Percentiles rank a stretch among this genome's conserved stretches.
Evolutionary conservation across 768 basidiomycete genomes (phyloP).

Genomic region (Suillus occidentalis): DNA sequence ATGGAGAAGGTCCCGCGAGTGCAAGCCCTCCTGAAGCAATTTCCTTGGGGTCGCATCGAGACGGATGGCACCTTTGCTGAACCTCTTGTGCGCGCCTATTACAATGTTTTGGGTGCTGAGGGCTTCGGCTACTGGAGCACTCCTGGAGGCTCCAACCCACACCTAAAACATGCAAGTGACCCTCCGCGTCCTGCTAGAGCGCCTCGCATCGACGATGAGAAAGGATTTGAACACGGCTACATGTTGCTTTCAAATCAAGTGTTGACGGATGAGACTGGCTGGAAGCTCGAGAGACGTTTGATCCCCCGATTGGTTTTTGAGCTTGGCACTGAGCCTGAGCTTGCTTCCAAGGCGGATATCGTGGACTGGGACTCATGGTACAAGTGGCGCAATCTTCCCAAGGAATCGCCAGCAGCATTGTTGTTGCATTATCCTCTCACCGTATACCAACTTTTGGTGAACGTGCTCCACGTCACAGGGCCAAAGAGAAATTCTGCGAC

Average conservation of each 20-base stretch:
- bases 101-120: conserved; percentile 38
- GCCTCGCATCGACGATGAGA: conserved; percentile 12
- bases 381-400: conserved; percentile 44
- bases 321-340: conserved; percentile 25
- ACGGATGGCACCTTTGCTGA: conserved; percentile 40
- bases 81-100: conserved; percentile 36
- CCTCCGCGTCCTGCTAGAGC: conserved; percentile 3
- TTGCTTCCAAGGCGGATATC: conserved; percentile 29
- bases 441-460: conserved; percentile 38
- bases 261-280: conserved; percentile 34
- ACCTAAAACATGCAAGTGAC: conserved; percentile 22
- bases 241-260: conserved; percentile 32
- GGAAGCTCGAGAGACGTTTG: conserved; percentile 36
- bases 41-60: conserved; percentile 45
- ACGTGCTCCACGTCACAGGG: conserved; percentile 33
- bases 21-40: conserved; percentile 35
- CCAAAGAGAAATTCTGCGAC: conserved; percentile 20
- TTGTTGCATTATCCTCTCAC: conserved; percentile 46
- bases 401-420: conserved; percentile 43
- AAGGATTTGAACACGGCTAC: conserved; percentile 34
- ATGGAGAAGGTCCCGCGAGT: conserved; percentile 37
- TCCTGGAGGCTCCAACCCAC: conserved; percentile 35
- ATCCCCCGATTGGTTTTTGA: conserved; percentile 36
- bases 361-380: conserved; percentile 46
- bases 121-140: conserved; percentile 44